Evolutionary conservation across 768 basidiomycete species (phyloP).

Genomic region (Termitomyces sp.): DNA sequence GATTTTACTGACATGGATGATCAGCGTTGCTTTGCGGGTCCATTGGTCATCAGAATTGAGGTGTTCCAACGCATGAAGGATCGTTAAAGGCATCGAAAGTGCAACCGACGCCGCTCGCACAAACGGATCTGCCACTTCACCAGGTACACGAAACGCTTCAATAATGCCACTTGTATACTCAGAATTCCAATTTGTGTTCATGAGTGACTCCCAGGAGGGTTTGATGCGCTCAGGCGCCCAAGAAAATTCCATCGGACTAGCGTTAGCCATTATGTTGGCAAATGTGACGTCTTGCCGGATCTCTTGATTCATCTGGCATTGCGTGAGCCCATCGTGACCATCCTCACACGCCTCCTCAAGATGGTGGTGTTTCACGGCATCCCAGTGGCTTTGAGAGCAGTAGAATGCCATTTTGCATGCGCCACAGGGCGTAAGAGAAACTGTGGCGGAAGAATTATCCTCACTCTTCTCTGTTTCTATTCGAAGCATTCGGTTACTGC

Average conservation of each 20-base stretch:
- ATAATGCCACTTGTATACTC: not conserved
- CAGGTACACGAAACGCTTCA: not conserved
- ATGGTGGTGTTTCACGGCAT: conserved; percentile 16
- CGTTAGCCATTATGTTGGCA: not conserved
- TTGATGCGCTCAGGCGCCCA: conserved; percentile 30
- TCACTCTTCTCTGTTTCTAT: not conserved
- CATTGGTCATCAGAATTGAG: conserved; percentile 15
- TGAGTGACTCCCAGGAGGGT: conserved; percentile 21
- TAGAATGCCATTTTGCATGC: conserved; percentile 22
- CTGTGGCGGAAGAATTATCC: not conserved
- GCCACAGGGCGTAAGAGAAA: conserved; percentile 17
- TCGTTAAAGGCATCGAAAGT: conserved; percentile 24
- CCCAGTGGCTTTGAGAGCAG: conserved; percentile 23
- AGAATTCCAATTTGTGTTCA: conserved; percentile 22
- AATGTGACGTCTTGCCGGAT: not conserved
- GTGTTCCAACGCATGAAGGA: conserved; percentile 19
- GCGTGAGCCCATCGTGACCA: conserved; percentile 17
- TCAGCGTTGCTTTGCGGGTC: conserved; percentile 16
- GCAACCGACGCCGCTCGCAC: conserved; percentile 19
- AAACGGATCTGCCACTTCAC: not conserved
- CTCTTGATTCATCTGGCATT: conserved; percentile 23
- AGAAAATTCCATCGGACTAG: not conserved
- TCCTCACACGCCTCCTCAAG: conserved; percentile 16
- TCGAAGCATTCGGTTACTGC: conserved; percentile 24
- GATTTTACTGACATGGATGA: conserved; percentile 16